These are phyloP conservation scores for Blastobotrys illinoisensis DNA, from an alignment of 1,139 yeast genomes.

Conservation along the genomic window DNA sequence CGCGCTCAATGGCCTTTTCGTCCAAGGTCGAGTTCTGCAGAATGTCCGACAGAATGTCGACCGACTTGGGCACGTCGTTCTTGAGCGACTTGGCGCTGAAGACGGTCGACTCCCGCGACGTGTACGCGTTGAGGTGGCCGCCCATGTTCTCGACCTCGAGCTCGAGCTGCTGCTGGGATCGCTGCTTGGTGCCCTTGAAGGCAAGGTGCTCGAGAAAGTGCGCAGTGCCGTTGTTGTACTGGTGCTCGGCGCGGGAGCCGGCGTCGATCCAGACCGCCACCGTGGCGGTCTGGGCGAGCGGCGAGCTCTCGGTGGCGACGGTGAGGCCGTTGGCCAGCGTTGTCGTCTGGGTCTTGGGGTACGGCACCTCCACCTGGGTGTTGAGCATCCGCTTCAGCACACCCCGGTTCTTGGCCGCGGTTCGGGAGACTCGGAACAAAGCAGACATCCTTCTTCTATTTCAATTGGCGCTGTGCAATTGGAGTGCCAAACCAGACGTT, in stretches of 20 bases:
- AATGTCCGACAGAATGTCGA: slow-evolving; percentile 85
- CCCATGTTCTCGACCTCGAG: slow-evolving; percentile 94
- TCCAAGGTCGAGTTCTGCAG: slow-evolving; percentile 82
- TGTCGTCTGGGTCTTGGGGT: slow-evolving; percentile 53
- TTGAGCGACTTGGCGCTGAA: slow-evolving; percentile 87
- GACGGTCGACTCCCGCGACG: slow-evolving; percentile 95
- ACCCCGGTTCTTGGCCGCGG: slow-evolving; percentile 12
- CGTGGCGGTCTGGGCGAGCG: slow-evolving; percentile 89
- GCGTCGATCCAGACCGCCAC: slow-evolving; percentile 98
- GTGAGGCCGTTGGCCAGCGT: slow-evolving; percentile 80
- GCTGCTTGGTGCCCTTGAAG: slow-evolving; percentile 81
- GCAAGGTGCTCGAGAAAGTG: slow-evolving; percentile 95
- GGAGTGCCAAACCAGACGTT: background rate
- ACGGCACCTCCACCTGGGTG: slow-evolving; percentile 26
- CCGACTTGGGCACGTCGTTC: slow-evolving; percentile 75
- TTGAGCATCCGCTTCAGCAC: slow-evolving; percentile 20
- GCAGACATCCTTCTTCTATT: slow-evolving; percentile 23
- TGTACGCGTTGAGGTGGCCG: slow-evolving; percentile 93
- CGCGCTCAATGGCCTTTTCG: slow-evolving; percentile 82
- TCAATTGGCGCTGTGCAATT: slow-evolving; percentile 1
- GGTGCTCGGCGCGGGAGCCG: slow-evolving; percentile 93
- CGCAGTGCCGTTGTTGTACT: slow-evolving; percentile 85
- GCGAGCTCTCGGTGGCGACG: slow-evolving; percentile 84
- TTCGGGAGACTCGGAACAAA: slow-evolving; percentile 21
- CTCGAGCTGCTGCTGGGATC: slow-evolving; percentile 83